phyloP scores from a whole-genome alignment of 495 filamentous ascomycete species.

The Acidiella bohemica region DNA sequence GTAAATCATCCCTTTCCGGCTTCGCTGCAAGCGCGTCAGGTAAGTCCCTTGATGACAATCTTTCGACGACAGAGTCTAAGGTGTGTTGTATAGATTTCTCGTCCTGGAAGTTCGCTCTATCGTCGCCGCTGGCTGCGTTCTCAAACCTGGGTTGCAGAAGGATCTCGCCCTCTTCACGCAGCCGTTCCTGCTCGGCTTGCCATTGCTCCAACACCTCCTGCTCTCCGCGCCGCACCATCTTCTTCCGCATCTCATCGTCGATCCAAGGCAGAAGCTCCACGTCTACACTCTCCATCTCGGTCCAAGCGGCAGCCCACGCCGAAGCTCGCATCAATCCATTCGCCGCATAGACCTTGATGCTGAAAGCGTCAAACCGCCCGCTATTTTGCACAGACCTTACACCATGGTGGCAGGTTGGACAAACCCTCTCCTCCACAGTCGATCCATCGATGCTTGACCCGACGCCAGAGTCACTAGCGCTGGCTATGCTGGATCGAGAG shows the following conservation, averaged over 20 bases:
- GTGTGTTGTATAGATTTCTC: neutral
- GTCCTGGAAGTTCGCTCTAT: neutral
- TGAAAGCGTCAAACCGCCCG: conserved; percentile 12
- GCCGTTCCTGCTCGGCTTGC: conserved; percentile 8
- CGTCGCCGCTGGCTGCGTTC: neutral
- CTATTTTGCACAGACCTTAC: conserved; percentile 18
- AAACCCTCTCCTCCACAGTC: conserved; percentile 13
- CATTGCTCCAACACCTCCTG: conserved; percentile 10
- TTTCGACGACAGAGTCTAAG: too few relatives aligned
- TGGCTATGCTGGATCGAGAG: neutral
- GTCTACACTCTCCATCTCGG: conserved; percentile 94
- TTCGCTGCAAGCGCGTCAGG: neutral
- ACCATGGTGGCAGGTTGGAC: conserved; percentile 22
- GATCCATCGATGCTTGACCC: conserved; percentile 19
- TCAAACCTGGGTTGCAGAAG: conserved; percentile 1
- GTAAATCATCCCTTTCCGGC: conserved; percentile 4
- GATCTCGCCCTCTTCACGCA: neutral
- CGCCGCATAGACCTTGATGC: conserved; percentile 74
- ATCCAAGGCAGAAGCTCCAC: conserved; percentile 50
- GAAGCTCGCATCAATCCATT: conserved; percentile 87
- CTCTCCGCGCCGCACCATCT: conserved; percentile 30
- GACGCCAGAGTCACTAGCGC: conserved; percentile 18
- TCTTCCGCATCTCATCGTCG: conserved; percentile 6
- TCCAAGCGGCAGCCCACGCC: conserved; percentile 89
- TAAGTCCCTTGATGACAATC: neutral